Conservation (phyloP, 129 eudicot genomes). For the Tanacetum coccineum region DNA sequence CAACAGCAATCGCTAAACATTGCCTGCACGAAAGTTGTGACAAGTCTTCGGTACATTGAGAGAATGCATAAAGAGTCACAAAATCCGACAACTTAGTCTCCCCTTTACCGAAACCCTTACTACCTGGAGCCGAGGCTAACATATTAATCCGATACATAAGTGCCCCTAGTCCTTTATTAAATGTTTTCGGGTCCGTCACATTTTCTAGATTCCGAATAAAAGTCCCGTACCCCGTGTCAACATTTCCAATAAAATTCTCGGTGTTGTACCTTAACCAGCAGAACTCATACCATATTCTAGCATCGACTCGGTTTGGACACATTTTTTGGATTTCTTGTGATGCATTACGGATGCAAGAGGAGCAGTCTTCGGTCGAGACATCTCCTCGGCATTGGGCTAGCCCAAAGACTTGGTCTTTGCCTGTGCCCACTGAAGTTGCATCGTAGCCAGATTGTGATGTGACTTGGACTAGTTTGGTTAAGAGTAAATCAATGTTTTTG, state of each 20-base stretch:
- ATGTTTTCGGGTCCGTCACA: conserved; percentile 52
- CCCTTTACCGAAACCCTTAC: conserved; percentile 53
- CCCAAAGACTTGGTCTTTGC: conserved; percentile 44
- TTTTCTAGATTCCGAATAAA: conserved; percentile 41
- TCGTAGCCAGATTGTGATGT: conserved; percentile 41
- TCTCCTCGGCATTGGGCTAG: conserved; percentile 91
- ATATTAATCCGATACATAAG: conserved; percentile 35
- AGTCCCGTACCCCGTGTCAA: conserved; percentile 50
- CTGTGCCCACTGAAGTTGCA: conserved; percentile 44
- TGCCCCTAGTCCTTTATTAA: conserved; percentile 45
- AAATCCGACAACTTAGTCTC: conserved; percentile 38
- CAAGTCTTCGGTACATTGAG: conserved; percentile 66
- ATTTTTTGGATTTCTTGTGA: conserved; percentile 36
- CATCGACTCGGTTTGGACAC: conserved; percentile 61
- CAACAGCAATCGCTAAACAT: conserved; percentile 56
- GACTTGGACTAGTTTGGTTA: conserved; percentile 37
- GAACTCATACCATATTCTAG: conserved; percentile 79
- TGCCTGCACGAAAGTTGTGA: conserved; percentile 49
- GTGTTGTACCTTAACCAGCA: conserved; percentile 65
- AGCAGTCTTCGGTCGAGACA: conserved; percentile 60
- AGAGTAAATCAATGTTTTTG: conserved; percentile 43
- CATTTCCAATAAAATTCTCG: conserved; percentile 39
- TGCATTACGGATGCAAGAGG: conserved; percentile 63
- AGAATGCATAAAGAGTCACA: conserved; percentile 52
- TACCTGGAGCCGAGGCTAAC: conserved; percentile 38